Base-by-base conservation (phyloP, 1,139 yeast species). In the Geotrichum klebahnii region DNA sequence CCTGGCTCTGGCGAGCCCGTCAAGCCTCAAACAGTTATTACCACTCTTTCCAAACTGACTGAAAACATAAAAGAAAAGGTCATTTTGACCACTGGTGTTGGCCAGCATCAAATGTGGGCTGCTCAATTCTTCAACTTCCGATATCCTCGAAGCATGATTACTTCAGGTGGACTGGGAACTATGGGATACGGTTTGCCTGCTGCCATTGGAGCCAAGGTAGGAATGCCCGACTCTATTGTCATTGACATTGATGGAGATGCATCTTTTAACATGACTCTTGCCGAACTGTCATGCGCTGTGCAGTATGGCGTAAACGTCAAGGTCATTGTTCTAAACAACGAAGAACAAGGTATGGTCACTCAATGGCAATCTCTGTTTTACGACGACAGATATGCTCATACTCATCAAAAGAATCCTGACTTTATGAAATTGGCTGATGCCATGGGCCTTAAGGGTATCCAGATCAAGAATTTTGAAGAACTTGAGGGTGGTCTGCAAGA, bases 51-150 rank as follows among this genome's bases (percentile, higher is more conserved):
- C 8, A 77, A 81, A 57, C 83, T 89, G 62, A 82, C 90, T 35
- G 72, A 73, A 55, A 75, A 74, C 49, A 74, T 75, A 50, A 78
- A 81, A 63, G 81, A 80, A 56, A 86, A 80, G 67, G 90, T 88
- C 56, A 81, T 89, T 63, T 82, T 92, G 61, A 85, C 97, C 51
- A 92, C 98, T 43, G 98, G 98, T 76, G 97, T 92, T 52, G 98
- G 98, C 55, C 98, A 92, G 76, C 98, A 92, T 77, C 98, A 92
- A 75, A 92, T 92, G 98, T 92, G 98, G 97, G 94, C 97, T 39
- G 98, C 98, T 39, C 98, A 92, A 73, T 90, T 89, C 70, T 89
- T 84, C 80, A 81, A 89, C 51, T 90, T 96, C 95, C 84, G 82
- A 55, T 73, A 79, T 58, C 97, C 97, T 61, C 80, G 97, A 70